Evolutionary conservation across 192 early-diverging fungal genomes (phyloP), one percentile per base, ranked within the genome.

Genomic region (Backusella liffmaniae): DNA sequence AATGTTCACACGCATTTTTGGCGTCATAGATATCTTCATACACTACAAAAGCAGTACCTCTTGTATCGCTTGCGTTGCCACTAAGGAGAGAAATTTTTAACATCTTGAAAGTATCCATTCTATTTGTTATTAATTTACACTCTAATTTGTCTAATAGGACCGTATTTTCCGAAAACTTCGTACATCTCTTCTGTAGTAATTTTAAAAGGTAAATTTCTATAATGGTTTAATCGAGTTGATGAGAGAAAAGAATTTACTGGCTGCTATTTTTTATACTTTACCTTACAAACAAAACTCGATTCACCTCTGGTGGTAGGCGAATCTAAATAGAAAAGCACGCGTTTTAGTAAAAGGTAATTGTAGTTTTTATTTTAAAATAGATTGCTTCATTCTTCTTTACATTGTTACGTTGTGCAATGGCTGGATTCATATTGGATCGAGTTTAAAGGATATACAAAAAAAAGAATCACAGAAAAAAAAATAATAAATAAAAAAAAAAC

Each of bases 21-120:
- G 96, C 96, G 75, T 99, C 98, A 78, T 94, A 96, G 7, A 99
- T 97, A 75, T 99, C 98, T 77, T 99, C 97, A 76, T 97, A 99
- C 1, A 99, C 93, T 23, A 99, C 98, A 85, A 94, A 99, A 15
- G 96, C 98, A 16, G 96, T 96, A 59, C 98, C 98, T 66, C 89
- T 88, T 6, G 98, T 98, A 75, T 97, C 96, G 36, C 85, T 87
- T 8, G 90, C 92, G 39, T 87, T 94, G 1, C 98, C 96, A 77
- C 82, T 84, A 72, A 21, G 53, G 21, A 41, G 13, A 67, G 3
- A 26, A 46, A 15, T 0, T 39, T 15, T 49, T 4, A 49, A 49
- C 46, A 49, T 49, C 46, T 49, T 49, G 46, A n/a, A 49, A 1
- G 46, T 4, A 16, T 6, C 26, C 41, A 12, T 39, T 71, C 49